These are phyloP conservation scores for Nothophaeocryptopus gaeumannii DNA, from an alignment of 2,329 filamentous ascomycete species.

Conservation along the genomic window DNA sequence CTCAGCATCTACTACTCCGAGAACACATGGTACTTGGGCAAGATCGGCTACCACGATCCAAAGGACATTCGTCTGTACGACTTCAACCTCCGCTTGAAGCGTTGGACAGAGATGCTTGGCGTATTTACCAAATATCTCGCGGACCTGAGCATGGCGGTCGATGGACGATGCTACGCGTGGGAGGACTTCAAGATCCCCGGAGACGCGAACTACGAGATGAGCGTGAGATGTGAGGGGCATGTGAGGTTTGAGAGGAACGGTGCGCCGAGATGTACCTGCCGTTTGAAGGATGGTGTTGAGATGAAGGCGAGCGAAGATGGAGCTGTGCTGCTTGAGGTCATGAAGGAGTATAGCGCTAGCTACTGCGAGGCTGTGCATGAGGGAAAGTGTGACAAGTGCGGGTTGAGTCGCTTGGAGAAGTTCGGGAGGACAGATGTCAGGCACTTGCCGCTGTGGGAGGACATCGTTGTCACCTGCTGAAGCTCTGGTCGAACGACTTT, in stretches of 20 bases:
- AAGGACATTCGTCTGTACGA: constrained; percentile 19
- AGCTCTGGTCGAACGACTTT: too few relatives aligned
- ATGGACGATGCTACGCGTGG: constrained; percentile 21
- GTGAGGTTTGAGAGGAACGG: constrained; percentile 22
- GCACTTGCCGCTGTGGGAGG: constrained; percentile 20
- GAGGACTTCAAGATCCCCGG: constrained; percentile 13
- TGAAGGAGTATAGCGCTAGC: constrained; percentile 19
- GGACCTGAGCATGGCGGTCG: constrained; percentile 18
- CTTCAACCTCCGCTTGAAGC: constrained; percentile 16
- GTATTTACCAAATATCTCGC: constrained; percentile 8
- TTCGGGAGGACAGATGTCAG: constrained; percentile 10
- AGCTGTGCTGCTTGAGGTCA: constrained; percentile 20
- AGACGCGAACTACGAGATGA: constrained; percentile 18
- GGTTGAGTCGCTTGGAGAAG: constrained; percentile 16
- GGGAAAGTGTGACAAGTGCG: constrained; percentile 17
- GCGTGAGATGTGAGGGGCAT: constrained; percentile 8
- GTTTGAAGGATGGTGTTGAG: constrained; percentile 18
- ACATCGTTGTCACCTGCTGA: constrained; percentile 6
- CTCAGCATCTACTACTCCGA: constrained; percentile 24
- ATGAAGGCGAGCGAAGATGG: constrained; percentile 17
- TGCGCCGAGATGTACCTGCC: constrained; percentile 15
- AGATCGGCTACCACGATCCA: constrained; percentile 19
- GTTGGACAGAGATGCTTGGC: constrained; percentile 17
- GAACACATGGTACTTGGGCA: constrained; percentile 22
- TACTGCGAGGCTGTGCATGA: constrained; percentile 21